phyloP scores from a whole-genome alignment of 257 asterid species.

The Ocimum tenuiflorum region DNA sequence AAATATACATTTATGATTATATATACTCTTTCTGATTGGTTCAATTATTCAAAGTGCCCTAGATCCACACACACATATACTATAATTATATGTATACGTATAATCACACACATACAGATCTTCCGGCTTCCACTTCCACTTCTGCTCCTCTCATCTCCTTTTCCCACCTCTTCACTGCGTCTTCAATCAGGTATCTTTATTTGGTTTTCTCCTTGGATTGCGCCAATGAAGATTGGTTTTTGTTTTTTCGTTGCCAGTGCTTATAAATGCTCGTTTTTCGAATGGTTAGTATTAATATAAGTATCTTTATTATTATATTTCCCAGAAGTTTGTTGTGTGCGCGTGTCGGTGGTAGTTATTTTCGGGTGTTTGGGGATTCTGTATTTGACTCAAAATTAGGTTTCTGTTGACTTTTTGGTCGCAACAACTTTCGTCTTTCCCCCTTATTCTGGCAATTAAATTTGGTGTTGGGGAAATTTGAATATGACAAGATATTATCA shows the following conservation, averaged over 20 bases:
- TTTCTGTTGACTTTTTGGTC: slow-evolving; percentile 21
- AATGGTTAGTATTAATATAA: neutral
- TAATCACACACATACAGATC: slow-evolving; percentile 20
- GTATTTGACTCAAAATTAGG: slow-evolving; percentile 22
- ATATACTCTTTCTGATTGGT: slow-evolving; percentile 28
- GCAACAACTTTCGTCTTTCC: slow-evolving; percentile 8
- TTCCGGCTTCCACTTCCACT: slow-evolving; percentile 24
- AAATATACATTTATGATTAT: neutral
- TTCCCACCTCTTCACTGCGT: slow-evolving; percentile 14
- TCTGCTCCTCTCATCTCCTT: slow-evolving; percentile 32
- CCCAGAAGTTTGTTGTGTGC: slow-evolving; percentile 9
- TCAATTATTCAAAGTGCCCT: slow-evolving; percentile 34
- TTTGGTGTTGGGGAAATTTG: slow-evolving; percentile 17
- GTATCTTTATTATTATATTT: neutral
- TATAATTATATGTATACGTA: slow-evolving; percentile 8
- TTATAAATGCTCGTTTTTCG: neutral
- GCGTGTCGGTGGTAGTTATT: slow-evolving; percentile 18
- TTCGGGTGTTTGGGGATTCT: slow-evolving; percentile 16
- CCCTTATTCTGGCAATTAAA: slow-evolving; percentile 13
- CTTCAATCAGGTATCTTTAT: slow-evolving; percentile 26
- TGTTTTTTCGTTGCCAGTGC: neutral
- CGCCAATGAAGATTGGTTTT: neutral
- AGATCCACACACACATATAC: slow-evolving; percentile 29
- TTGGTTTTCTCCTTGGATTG: neutral
- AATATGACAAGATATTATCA: slow-evolving; percentile 4